Evolutionary conservation across 495 filamentous ascomycete genomes (phyloP), one percentile per base, ranked within the genome.

Genomic region (Geoglossum glabrum): DNA sequence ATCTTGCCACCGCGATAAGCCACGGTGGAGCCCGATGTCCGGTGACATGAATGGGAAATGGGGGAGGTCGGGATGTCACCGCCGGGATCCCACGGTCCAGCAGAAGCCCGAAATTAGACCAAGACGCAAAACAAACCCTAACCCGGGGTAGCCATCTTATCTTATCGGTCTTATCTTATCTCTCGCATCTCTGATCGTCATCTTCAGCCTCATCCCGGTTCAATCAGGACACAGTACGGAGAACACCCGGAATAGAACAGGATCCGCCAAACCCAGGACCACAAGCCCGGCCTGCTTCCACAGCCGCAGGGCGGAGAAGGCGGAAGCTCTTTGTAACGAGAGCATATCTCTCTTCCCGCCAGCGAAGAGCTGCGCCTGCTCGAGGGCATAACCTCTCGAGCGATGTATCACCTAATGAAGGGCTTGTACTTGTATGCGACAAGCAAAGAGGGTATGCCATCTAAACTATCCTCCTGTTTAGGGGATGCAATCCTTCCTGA

Each of bases 391-490:
- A 17, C 26, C 33, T n/a, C 52, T 54, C 50, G 63, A 66, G 75
- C 65, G 61, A 97, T 98, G 92, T 98, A 97, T 72, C 92, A 97
- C 70, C 81, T 98, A 60, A 83, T 89, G 65, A 96, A 95, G 72
- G 87, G 86, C 61, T 74, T 98, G 43, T 98, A 98, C 73, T 78
- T 87, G 51, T 83, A 93, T 60, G 89, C 88, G 57, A 97, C 90
- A 15, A 89, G 86, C 69, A 95, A 94, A 81, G 90, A 97, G 76
- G 86, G 86, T 85, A 68, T 60, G 68, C 45, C 27, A 3, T 8
- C 5, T 15, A 7, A 15, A 8, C 36, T 3, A 17, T 28, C 38
- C 17, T 40, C 54, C 25, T 3, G 21, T 36, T 21, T 36, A 27
- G 17, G n/a, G 34, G 26, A 34, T 55, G 11, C 34, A 58, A 58